Conservation (phyloP, 768 basidiomycete species). For the Daedaleopsis sinensis region DNA sequence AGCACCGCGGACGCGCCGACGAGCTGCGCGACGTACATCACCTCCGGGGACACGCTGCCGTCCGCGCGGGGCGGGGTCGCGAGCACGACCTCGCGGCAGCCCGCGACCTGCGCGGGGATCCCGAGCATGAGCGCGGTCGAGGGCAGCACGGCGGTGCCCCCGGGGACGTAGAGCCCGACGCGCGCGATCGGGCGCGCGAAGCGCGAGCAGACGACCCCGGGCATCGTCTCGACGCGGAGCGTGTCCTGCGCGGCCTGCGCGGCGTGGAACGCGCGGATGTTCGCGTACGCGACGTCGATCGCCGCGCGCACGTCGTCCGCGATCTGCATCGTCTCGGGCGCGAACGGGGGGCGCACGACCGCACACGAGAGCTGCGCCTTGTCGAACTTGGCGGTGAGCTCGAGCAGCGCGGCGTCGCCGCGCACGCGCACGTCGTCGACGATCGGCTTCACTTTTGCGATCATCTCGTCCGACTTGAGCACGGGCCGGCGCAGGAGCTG, state of each 20-base stretch:
- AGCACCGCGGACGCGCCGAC: conserved; percentile 90
- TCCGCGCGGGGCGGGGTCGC: conserved; percentile 96
- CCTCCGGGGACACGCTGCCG: conserved; percentile 94
- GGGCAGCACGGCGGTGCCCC: conserved; percentile 94
- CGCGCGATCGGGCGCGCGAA: conserved; percentile 95
- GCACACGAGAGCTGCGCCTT: conserved; percentile 71
- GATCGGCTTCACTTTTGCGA: conserved; percentile 91
- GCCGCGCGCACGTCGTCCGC: conserved; percentile 70
- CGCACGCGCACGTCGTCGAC: conserved; percentile 82
- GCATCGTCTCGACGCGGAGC: conserved; percentile 94
- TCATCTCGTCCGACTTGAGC: conserved; percentile 86
- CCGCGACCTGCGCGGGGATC: conserved; percentile 96
- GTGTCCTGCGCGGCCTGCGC: conserved; percentile 77
- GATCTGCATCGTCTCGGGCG: conserved; percentile 62
- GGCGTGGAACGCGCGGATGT: conserved; percentile 89
- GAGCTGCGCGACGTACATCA: conserved; percentile 92
- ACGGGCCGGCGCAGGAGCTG: conserved; percentile 87
- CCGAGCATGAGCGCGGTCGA: conserved; percentile 98
- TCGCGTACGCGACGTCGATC: conserved; percentile 88
- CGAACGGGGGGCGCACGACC: conserved; percentile 79
- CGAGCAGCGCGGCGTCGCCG: conserved; percentile 86
- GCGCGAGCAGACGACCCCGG: conserved; percentile 93
- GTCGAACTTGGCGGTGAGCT: conserved; percentile 94
- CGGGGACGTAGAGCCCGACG: conserved; percentile 96
- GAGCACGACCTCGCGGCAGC: conserved; percentile 88